Base-by-base conservation (phyloP, 306 rosid genomes). In the Alnus rubra region DNA sequence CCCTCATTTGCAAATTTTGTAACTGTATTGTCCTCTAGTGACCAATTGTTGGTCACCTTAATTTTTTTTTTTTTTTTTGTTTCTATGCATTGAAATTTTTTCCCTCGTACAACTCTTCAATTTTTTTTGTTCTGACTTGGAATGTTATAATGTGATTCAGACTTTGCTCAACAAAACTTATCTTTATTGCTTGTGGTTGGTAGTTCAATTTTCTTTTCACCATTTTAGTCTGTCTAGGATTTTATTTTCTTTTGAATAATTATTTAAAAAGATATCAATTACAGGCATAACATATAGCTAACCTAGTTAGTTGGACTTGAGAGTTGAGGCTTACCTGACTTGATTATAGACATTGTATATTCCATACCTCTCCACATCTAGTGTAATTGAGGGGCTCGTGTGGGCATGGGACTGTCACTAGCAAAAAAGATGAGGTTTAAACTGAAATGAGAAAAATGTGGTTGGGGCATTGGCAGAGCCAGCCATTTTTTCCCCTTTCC, bases 401-500 rank as follows among this genome's bases (percentile, higher is more conserved):
- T 31, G 30, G 48, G 65, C 50, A 71, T 81, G n/a, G 63, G 23
- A 69, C 45, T 65, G 48, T 37, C 71, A 65, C 12, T 35, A 65
- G 47, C 47, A 65, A 65, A 37, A 65, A 37, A 15, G 19, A 39
- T 65, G 48, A 65, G 19, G 12, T 35, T 14, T 15, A 39, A 8
- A 18, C 3, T 9, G 31, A 42, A 35, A 45, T 37, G 18, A 39
- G 72, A 68, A 68, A 23, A 35, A 8, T 68, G 33, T 10, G 72
- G 28, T 68, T 39, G 30, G 33, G 14, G 31, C 3, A 28, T n/a
- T n/a, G 72, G 51, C 48, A 45, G 14, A 49, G 14, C 52, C 13
- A 9, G 14, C 14, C 52, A 10, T 9, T 49, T 12, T 49, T 12
- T 49, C 10, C 52, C 52, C 4, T 49, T 48, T 2, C 52, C 51